These are phyloP conservation scores for Albatrellus ellisii DNA, from an alignment of 768 basidiomycete species.

Conservation along the genomic window DNA sequence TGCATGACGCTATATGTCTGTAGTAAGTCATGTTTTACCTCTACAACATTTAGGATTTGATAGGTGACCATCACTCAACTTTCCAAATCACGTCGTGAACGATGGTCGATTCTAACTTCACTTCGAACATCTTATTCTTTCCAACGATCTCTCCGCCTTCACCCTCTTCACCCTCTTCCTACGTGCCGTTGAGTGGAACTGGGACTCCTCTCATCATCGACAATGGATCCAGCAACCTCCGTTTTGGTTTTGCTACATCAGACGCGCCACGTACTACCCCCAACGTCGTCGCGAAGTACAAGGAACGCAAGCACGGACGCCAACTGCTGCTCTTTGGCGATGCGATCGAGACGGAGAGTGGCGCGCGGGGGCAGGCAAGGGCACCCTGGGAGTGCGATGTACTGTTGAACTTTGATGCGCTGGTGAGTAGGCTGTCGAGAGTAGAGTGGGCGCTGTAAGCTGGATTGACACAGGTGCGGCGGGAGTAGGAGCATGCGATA, in stretches of 20 bases:
- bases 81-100: too few relatives aligned
- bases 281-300: slow-evolving; percentile 77
- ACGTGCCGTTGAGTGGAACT: slow-evolving; percentile 6
- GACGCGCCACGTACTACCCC: slow-evolving; percentile 41
- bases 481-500: slow-evolving; percentile 76
- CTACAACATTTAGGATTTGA: too few relatives aligned
- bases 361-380: slow-evolving; percentile 62
- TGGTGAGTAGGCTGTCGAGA: slow-evolving; percentile 43
- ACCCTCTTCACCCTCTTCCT: slow-evolving; percentile 2
- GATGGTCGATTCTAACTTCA: too few relatives aligned
- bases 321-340: slow-evolving; percentile 82
- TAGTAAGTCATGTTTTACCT: too few relatives aligned
- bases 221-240: slow-evolving; percentile 73
- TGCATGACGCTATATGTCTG: too few relatives aligned
- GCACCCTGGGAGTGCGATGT: slow-evolving; percentile 94
- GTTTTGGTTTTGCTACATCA: slow-evolving; percentile 72
- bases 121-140: not conserved
- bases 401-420: slow-evolving; percentile 78
- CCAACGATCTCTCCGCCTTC: slow-evolving; percentile 8
- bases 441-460: not conserved
- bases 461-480: not conserved
- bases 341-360: slow-evolving; percentile 77
- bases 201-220: slow-evolving; percentile 71
- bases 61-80: too few relatives aligned
- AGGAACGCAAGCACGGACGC: slow-evolving; percentile 76